Evolutionary conservation across 1,284 basidiomycete genomes (phyloP), one percentile per base, ranked within the genome.

Genomic region (Ustilago trichophora): DNA sequence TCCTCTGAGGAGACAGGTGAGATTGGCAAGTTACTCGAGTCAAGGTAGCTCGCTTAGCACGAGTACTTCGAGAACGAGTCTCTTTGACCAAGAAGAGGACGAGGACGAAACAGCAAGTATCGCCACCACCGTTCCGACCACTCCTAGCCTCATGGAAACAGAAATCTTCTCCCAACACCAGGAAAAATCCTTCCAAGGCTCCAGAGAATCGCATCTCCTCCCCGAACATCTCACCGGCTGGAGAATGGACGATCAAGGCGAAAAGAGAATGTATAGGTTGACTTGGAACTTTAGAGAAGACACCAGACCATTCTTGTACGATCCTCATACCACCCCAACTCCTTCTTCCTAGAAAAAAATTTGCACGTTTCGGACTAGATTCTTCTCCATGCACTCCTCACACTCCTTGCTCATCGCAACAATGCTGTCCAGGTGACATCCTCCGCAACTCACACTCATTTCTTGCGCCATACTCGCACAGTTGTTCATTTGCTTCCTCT

Each of bases 261-360:
- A 58, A 24, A 46, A 35, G 27, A 55, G 59, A 9, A 26, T 63
- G 19, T 58, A 54, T 24, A 43, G 66, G 15, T 22, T 34, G n/a
- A 41, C 47, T 4, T 69, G 66, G 66, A 60, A 54, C 35, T 59
- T 54, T 34, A 43, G 43, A 8, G 58, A 62, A 19, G 66, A 63
- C 10, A 48, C 55, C 1, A 35, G 66, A 8, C 66, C 66, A 0
- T 69, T 55, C 41, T 9, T 57, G 25, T 50, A 54, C 55, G 40
- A 69, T 33, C 48, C 59, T 22, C 47, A 49, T 33, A 18, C 6
- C 44, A 5, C 9, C 22, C 19, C 5, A 12, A 27, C n/a, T n/a
- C n/a, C n/a, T n/a, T n/a, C n/a, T n/a, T n/a, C n/a, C n/a, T n/a
- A n/a, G n/a, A n/a, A n/a, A n/a, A n/a, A n/a, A n/a, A n/a, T n/a